Conservation (phyloP, 129 eudicot species). For the Oenanthe sinensis region DNA sequence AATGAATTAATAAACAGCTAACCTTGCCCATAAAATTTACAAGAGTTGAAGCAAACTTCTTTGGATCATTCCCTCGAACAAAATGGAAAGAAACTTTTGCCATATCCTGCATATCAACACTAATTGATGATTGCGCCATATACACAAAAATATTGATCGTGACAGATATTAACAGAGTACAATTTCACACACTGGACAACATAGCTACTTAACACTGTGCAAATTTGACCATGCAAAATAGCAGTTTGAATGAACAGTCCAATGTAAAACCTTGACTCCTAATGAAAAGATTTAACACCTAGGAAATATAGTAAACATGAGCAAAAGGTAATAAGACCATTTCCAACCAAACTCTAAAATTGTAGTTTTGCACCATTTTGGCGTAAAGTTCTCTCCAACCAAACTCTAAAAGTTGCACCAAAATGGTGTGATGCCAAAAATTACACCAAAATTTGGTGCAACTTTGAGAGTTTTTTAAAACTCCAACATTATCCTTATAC, state of each 20-base stretch:
- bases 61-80: conserved; percentile 74
- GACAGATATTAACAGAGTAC: background rate
- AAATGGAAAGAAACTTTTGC: conserved; percentile 77
- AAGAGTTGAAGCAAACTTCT: conserved; percentile 76
- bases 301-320: background rate
- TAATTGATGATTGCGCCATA: background rate
- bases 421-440: no score
- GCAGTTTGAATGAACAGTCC: background rate
- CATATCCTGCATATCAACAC: conserved; percentile 60
- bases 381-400: no score
- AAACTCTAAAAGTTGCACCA: no score
- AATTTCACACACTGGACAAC: background rate
- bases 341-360: no score
- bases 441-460: no score
- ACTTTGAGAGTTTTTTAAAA: no score
- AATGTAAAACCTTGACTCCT: background rate
- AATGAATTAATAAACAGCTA: conserved; percentile 4
- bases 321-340: background rate
- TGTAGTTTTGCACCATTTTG: no score
- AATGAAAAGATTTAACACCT: background rate
- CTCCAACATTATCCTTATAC: no score
- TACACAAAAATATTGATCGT: background rate
- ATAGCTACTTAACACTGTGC: background rate
- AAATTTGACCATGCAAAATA: background rate
- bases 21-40: conserved; percentile 95